phyloP scores from a whole-genome alignment of 1,139 yeast species.

The Geotrichum fermentans region DNA sequence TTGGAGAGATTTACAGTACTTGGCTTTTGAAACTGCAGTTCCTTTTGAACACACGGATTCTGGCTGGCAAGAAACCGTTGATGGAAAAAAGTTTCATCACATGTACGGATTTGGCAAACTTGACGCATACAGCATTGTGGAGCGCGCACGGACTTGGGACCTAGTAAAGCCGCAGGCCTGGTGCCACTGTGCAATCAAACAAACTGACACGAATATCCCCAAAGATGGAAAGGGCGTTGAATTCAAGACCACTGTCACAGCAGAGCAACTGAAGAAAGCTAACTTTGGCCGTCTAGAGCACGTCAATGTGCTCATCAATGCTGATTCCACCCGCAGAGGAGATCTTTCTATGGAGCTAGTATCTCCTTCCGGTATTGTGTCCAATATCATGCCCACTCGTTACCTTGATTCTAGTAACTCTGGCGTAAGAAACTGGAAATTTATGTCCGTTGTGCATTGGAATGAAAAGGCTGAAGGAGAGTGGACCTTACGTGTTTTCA shows the following conservation, averaged over 20 bases:
- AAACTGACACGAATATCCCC: conserved; percentile 34
- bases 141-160: conserved; percentile 70
- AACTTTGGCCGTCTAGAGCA: conserved; percentile 79
- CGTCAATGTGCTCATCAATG: conserved; percentile 72
- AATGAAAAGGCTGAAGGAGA: conserved; percentile 80
- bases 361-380: conserved; percentile 71
- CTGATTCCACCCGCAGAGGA: conserved; percentile 65
- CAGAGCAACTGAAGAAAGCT: conserved; percentile 47
- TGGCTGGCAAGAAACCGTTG: conserved; percentile 55
- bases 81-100: conserved; percentile 70
- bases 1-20: conserved; percentile 94
- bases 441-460: conserved; percentile 99
- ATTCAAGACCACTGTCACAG: conserved; percentile 47
- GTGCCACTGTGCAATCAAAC: conserved; percentile 50
- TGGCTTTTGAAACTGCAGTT: conserved; percentile 66
- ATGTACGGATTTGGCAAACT: conserved; percentile 89
- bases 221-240: conserved; percentile 35
- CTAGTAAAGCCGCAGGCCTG: conserved; percentile 89
- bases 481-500: conserved; percentile 69
- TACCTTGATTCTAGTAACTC: conserved; percentile 48
- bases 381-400: conserved; percentile 74
- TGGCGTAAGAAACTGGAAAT: conserved; percentile 83
- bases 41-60: conserved; percentile 65
- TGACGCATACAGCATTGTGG: conserved; percentile 75
- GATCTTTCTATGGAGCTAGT: conserved; percentile 56